These are phyloP conservation scores for Panicum miliaceum DNA, from an alignment of 176 grass and related monocot genomes.

Conservation along the genomic window DNA sequence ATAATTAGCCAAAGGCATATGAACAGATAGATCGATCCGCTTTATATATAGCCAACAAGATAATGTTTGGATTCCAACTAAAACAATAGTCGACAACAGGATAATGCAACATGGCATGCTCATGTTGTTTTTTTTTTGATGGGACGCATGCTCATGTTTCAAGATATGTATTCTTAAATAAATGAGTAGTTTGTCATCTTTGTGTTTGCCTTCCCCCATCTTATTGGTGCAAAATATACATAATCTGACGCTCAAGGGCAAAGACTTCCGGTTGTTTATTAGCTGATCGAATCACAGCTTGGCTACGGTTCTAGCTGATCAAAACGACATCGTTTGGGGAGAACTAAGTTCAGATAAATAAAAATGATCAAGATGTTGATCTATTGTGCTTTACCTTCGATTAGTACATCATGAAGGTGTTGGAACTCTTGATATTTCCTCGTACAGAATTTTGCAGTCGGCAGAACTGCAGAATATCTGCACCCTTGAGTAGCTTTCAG, in stretches of 20 bases:
- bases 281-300: background rate
- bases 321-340: background rate
- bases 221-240: background rate
- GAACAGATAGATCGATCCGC: background rate
- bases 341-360: background rate
- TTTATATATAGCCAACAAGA: conserved; percentile 5
- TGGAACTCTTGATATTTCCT: background rate
- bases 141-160: background rate
- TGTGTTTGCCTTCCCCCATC: conserved; percentile 19
- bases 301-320: background rate
- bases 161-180: conserved; percentile 13
- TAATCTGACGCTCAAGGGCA: too few relatives aligned
- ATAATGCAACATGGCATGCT: background rate
- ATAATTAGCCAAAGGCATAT: too few relatives aligned
- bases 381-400: background rate
- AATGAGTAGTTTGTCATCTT: background rate
- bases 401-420: background rate
- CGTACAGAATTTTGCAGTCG: background rate
- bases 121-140: too few relatives aligned
- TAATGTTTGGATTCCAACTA: background rate
- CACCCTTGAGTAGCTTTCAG: conserved; percentile 20
- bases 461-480: background rate
- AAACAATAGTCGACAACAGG: background rate
- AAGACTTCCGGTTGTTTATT: background rate
- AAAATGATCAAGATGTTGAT: background rate